These are phyloP conservation scores for Pseudopyricularia cyperi DNA, from an alignment of 2,329 filamentous ascomycete genomes.

Conservation along the genomic window DNA sequence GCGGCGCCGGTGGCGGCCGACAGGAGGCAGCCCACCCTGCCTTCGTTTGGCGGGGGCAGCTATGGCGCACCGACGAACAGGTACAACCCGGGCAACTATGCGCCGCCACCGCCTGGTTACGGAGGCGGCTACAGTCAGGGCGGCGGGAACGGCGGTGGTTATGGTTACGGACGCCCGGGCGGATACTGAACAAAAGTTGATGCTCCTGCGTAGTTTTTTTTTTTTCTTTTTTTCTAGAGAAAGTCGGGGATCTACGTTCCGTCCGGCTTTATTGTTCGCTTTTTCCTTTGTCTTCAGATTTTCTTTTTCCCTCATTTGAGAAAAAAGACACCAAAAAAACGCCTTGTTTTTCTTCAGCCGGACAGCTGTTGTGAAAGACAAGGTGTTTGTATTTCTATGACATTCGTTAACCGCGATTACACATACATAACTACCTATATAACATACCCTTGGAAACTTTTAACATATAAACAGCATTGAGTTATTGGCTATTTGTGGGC, in stretches of 20 bases:
- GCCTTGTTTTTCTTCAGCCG: no score
- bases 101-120: background rate
- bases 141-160: constrained; percentile 1
- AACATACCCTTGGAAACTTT: no score
- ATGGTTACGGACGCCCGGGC: constrained; percentile 1
- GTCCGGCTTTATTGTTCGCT: background rate
- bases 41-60: constrained; percentile 13
- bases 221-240: background rate
- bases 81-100: background rate
- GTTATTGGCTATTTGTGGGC: no score
- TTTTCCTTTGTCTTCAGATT: background rate
- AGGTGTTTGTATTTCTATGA: no score
- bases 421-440: no score
- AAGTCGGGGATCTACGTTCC: no score
- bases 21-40: constrained; percentile 21
- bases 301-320: background rate
- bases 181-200: background rate
- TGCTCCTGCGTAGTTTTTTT: background rate
- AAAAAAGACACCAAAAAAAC: no score
- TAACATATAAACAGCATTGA: no score
- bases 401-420: no score
- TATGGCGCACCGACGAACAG: constrained; percentile 1
- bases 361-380: no score
- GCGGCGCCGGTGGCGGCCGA: constrained; percentile 24
- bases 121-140: constrained; percentile 1